phyloP scores from a whole-genome alignment of 805 yeast species.

The Candida endomychidarum region DNA sequence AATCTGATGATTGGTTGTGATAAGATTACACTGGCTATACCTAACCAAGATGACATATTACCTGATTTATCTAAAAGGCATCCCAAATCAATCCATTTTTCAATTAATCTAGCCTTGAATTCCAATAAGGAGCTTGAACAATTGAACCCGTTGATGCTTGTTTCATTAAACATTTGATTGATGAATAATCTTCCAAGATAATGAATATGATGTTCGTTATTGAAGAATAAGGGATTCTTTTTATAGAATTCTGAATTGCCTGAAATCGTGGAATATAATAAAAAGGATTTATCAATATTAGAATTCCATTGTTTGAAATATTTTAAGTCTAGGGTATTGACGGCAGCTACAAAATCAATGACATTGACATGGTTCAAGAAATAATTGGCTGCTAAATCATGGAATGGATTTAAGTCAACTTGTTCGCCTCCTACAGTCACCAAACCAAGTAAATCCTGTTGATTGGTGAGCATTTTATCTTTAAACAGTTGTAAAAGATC shows the following conservation, averaged over 20 bases:
- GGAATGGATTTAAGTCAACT: constrained; percentile 20
- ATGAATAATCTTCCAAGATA: constrained; percentile 71
- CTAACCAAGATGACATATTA: constrained; percentile 93
- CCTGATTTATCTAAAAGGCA: constrained; percentile 74
- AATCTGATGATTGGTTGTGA: constrained; percentile 80
- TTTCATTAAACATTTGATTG: constrained; percentile 64
- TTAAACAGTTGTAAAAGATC: constrained; percentile 51
- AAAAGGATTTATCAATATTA: constrained; percentile 69
- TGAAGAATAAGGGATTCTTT: constrained; percentile 76
- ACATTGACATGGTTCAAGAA: constrained; percentile 56
- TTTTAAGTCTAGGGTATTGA: constrained; percentile 64
- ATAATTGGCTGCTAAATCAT: constrained; percentile 36
- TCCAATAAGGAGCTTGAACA: constrained; percentile 26
- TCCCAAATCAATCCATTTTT: constrained; percentile 86
- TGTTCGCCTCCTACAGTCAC: constrained; percentile 21
- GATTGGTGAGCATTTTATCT: constrained; percentile 50
- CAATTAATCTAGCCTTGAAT: constrained; percentile 62
- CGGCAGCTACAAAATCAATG: constrained; percentile 57
- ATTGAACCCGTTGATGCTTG: constrained; percentile 17
- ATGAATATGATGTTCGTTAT: constrained; percentile 64
- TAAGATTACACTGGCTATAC: constrained; percentile 79
- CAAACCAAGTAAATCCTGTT: constrained; percentile 35
- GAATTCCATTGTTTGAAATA: constrained; percentile 78
- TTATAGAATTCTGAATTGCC: constrained; percentile 40
- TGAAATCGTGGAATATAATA: constrained; percentile 52